These are phyloP conservation scores for Epichloe hybrida DNA, from an alignment of 2,329 filamentous ascomycete genomes.

Conservation along the genomic window DNA sequence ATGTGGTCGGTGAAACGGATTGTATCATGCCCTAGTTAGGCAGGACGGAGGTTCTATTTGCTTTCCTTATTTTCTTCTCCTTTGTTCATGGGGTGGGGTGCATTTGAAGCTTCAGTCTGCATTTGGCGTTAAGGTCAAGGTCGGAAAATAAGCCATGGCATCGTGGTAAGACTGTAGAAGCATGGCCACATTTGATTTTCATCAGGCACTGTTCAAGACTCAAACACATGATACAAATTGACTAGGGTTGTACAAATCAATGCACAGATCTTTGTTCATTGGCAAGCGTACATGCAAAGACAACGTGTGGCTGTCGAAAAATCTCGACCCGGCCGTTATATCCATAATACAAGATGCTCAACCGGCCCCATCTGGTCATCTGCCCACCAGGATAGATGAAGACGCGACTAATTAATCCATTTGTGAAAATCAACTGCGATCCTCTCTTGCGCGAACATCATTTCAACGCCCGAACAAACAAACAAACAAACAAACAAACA, in stretches of 20 bases:
- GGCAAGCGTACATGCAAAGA: neutral
- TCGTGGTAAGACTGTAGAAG: neutral
- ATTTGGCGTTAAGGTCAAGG: constrained; percentile 17
- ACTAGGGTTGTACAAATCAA: neutral
- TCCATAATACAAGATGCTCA: constrained; percentile 8
- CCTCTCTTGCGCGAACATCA: neutral
- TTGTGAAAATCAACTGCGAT: neutral
- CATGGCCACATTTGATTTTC: neutral
- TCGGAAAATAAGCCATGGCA: neutral
- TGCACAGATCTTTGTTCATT: neutral
- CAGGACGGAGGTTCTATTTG: too few relatives aligned
- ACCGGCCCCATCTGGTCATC: neutral
- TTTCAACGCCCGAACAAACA: neutral
- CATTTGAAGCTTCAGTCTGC: constrained; percentile 14
- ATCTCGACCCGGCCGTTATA: neutral
- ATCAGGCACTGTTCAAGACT: neutral
- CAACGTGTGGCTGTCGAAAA: neutral
- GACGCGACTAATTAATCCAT: neutral
- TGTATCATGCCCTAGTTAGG: neutral
- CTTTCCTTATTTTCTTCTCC: neutral
- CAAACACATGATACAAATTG: too few relatives aligned
- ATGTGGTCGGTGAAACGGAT: neutral
- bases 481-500: neutral
- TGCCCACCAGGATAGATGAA: neutral
- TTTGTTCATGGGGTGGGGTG: constrained; percentile 10